These are phyloP conservation scores for Aplosporella prunicola DNA, from an alignment of 2,329 filamentous ascomycete species.

Conservation along the genomic window DNA sequence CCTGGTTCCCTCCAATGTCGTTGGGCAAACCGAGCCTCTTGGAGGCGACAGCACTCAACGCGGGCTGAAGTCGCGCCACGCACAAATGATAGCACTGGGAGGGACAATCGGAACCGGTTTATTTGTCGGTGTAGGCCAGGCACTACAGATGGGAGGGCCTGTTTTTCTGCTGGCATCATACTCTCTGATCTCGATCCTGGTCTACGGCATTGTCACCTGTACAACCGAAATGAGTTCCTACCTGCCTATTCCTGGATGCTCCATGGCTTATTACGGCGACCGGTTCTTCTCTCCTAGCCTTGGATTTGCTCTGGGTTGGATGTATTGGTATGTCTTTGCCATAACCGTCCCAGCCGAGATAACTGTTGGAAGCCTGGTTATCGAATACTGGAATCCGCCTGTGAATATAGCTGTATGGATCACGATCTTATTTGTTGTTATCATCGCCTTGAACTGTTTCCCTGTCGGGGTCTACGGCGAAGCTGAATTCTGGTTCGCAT, in stretches of 20 bases:
- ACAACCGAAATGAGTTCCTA: conserved; percentile 20
- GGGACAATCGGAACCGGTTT: conserved; percentile 11
- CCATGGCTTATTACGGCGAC: conserved; percentile 77
- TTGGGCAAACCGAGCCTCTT: not conserved
- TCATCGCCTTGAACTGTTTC: conserved; percentile 11
- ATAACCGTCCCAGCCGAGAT: conserved; percentile 30
- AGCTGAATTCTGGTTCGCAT: conserved; percentile 39
- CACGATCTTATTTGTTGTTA: conserved; percentile 7
- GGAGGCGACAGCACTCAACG: not conserved
- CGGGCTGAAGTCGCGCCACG: conserved; percentile 5
- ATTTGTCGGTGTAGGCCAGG: conserved; percentile 10
- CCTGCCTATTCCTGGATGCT: conserved; percentile 45
- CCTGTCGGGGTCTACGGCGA: conserved; percentile 23
- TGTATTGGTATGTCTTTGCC: conserved; percentile 4
- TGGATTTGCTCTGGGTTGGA: conserved; percentile 9
- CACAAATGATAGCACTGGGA: conserved; percentile 8
- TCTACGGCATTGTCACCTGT: conserved; percentile 20
- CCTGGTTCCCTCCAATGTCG: not conserved
- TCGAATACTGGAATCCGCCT: conserved; percentile 31
- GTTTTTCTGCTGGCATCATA: conserved; percentile 10
- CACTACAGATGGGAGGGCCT: conserved; percentile 19
- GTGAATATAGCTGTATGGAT: conserved; percentile 11
- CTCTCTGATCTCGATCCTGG: conserved; percentile 13
- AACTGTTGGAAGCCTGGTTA: conserved; percentile 27
- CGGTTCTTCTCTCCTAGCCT: conserved; percentile 30